Base-by-base conservation (phyloP, 345 rosid genomes). In the Bruguiera sexangula region DNA sequence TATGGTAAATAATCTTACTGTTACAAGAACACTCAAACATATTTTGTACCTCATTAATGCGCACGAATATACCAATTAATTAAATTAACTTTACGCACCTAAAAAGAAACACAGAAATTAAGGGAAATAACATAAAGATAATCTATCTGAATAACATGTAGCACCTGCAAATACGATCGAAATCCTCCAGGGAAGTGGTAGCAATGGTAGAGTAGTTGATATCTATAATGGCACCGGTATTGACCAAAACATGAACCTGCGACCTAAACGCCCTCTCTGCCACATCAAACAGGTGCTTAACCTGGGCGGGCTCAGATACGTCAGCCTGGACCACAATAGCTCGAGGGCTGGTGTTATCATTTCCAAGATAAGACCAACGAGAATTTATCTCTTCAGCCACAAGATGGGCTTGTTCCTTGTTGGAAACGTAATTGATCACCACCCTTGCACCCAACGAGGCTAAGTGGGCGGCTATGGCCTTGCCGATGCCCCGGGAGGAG, bases 401-500 rank as follows among this genome's bases (percentile, higher is more conserved):
- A 36, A 65, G 63, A 39, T 78, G 71, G 15, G 83, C 78, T 19
- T 48, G 82, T 3, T 75, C 76, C 31, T 76, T 60, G 58, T 55
- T 67, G 52, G 82, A 75, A 58, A 69, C 37, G 75, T 75, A 80
- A 57, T 77, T 80, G 64, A 83, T 30, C 53, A 80, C 82, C 29
- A 75, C 31, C 39, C 61, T 73, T 1, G 86, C 78, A 29, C 82
- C 82, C 19, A 83, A 69, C 0, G 80, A 77, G 54, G 78, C 80
- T 20, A 83, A 65, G 62, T 80, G 82, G 70, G 67, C 46, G 24
- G 78, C 83, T n/a, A 73, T 70, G 65, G 80, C 80, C 6, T 63
- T 64, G 18, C 83, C 83, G 1, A 80, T 80, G 63, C 82, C 86
- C 0, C 77, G 70, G 18, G 86, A 80, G 54, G 82, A 69, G 52